These are phyloP conservation scores for Naganishia vaughanmartiniae DNA, from an alignment of 768 basidiomycete species.

Conservation along the genomic window DNA sequence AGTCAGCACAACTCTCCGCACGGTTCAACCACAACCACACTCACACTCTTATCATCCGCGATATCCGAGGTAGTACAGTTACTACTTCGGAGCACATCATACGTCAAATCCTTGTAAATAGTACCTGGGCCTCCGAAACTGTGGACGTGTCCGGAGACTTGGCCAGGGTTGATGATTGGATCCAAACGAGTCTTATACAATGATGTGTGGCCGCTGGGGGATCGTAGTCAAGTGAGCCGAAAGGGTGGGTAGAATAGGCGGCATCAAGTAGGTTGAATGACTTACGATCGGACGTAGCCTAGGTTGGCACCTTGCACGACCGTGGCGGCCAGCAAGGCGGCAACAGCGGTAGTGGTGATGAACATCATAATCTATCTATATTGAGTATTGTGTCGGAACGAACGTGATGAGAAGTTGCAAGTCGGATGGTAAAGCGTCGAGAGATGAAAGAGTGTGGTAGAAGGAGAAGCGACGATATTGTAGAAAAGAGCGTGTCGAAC, in stretches of 20 bases:
- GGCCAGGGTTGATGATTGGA: constrained; percentile 47
- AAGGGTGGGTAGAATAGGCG: background rate
- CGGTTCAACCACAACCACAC: background rate
- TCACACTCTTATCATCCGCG: constrained; percentile 15
- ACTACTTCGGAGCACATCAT: constrained; percentile 13
- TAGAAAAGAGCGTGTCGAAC: background rate
- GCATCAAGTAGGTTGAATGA: background rate
- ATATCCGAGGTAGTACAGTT: constrained; percentile 19
- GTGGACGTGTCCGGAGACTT: constrained; percentile 17
- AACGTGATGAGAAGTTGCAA: background rate
- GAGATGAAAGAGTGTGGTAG: background rate
- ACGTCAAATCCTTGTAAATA: constrained; percentile 16
- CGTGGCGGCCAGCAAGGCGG: background rate
- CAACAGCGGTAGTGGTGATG: background rate
- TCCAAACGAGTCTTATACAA: constrained; percentile 48
- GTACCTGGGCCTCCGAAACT: constrained; percentile 14
- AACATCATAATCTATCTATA: background rate
- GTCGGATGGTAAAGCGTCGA: background rate
- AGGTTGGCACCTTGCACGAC: constrained; percentile 2
- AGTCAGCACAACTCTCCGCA: background rate
- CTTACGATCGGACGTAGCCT: constrained; percentile 12
- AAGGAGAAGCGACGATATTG: background rate
- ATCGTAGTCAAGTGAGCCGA: background rate
- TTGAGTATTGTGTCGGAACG: background rate
- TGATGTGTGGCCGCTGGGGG: constrained; percentile 33